Evolutionary conservation across 148 eudicot genomes (phyloP), one percentile per base, ranked within the genome.

Genomic region (Amaranthus hypochondriacus): DNA sequence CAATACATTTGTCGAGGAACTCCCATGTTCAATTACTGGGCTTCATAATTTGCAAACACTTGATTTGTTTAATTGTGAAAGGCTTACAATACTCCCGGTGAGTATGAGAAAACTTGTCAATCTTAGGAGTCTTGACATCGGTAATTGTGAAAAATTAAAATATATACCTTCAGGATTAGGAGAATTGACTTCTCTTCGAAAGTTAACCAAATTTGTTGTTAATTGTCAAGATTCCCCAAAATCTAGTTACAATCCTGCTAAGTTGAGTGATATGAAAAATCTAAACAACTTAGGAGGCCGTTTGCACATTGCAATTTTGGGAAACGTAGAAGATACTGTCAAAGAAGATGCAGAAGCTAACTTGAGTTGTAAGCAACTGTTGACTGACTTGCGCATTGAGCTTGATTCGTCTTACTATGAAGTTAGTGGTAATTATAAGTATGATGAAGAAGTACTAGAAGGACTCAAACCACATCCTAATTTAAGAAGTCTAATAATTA

Each of bases 21-120:
- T 81, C 10, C 80, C 76, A 4, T 5, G 43, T 39, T 65, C 77
- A 4, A 70, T 77, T 5, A 61, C 72, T 11, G 54, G 46, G 11
- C 83, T 83, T 43, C 70, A 62, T 46, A 70, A 84, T 62, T 67
- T 85, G 79, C 84, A 81, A 12, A 80, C 87, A 39, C 43, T 76
- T 3, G 75, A 56, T 3, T 62, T 77, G 4, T 0, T 1, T 39
- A 0, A 1, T 0, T 79, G 60, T 48, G 0, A 0, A 0, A 3
- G 5, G 10, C 55, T 77, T 8, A 11, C 5, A 21, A 9, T 4
- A 50, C 9, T 80, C 57, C 75, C 81, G 4, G 18, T 6, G 12
- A 42, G 52, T 6, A n/a, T 80, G 0, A 15, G 48, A 42, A 52
- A 68, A 64, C 62, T 74, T 14, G 55, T 6, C 14, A 73, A 53